Percentiles rank a stretch among this genome's conserved stretches.
These are phyloP conservation scores for Aspergillus ostianus DNA, from an alignment of 495 filamentous ascomycete genomes.

Conservation along the genomic window DNA sequence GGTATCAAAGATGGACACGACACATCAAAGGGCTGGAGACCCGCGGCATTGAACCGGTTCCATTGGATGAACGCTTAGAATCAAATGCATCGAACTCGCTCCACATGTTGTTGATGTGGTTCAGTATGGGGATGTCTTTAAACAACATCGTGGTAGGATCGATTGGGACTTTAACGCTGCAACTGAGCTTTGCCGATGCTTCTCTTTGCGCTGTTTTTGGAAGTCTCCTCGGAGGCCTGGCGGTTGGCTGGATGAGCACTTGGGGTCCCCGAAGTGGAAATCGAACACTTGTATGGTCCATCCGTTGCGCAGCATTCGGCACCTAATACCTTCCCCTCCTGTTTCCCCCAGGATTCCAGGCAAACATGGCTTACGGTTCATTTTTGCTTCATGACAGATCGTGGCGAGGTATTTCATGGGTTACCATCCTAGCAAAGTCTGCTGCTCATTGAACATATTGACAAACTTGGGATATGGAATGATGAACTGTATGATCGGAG, in stretches of 20 bases:
- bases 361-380: conserved; percentile 10
- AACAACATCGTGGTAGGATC: conserved; percentile 72
- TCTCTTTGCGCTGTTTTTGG: conserved; percentile 65
- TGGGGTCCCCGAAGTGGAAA: conserved; percentile 72
- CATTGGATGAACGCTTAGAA: conserved; percentile 48
- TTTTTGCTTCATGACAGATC: conserved; percentile 42
- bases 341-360: background rate
- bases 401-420: conserved; percentile 73
- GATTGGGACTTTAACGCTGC: conserved; percentile 63
- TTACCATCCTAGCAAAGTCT: conserved; percentile 71
- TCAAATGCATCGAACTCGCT: conserved; percentile 37
- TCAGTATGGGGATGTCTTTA: conserved; percentile 67
- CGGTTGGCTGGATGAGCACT: conserved; percentile 69
- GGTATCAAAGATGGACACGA: conserved; percentile 33
- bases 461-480: conserved; percentile 68
- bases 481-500: conserved; percentile 55
- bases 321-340: background rate
- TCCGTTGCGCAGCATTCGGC: conserved; percentile 4
- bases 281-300: conserved; percentile 58
- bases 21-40: conserved; percentile 56
- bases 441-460: conserved; percentile 65
- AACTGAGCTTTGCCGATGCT: conserved; percentile 64
- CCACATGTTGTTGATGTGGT: conserved; percentile 70
- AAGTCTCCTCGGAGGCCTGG: conserved; percentile 53
- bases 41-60: conserved; percentile 67